Evolutionary conservation across 768 basidiomycete species (phyloP), one percentile per base, ranked within the genome.

Genomic region (Tephrocybe sp.): DNA sequence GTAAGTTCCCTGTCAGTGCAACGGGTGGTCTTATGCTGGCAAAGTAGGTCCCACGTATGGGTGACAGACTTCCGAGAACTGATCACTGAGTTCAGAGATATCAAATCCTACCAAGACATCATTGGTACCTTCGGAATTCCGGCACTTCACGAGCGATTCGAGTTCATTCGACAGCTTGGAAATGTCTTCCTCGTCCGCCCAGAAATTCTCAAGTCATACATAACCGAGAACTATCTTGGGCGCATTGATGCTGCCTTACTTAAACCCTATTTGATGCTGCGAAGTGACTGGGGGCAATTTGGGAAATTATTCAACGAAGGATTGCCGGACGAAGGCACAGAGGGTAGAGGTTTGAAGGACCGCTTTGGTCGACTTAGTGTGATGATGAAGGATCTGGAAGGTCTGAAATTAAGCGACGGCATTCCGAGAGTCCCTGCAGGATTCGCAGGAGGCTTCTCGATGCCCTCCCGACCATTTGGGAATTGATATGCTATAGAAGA

Each of bases 11-110:
- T 2, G 94, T 99, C 45, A 97, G 88, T 57, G 94, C 94, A 1
- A 93, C 94, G 1, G 97, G 97, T 34, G 97, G 95, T 13, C 73
- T 99, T 44, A 95, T 98, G 91, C 84, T 99, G 33, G 95, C 97
- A 19, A 99, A 98, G 94, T 94, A 56, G 52, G 84, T 73, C 6
- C 7, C 30, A 39, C 18, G 10, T 48, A 21, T 10, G 15, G 15
- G 19, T 6, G 24, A n/a, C 34, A 15, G 25, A 19, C 19, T 21
- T 22, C 10, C 21, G 10, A 33, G 24, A 23, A 19, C 13, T 46
- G 19, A 18, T 31, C 41, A 43, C 34, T 36, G 22, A 30, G 6
- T 30, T 30, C 63, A 97, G 94, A 70, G 97, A 99, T 63, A 81
- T 99, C 58, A 97, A 94, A 57, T 84, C 88, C 18, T 99, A 99